These are phyloP conservation scores for Myxozyma sirexii DNA, from an alignment of 805 yeast genomes.

Conservation along the genomic window DNA sequence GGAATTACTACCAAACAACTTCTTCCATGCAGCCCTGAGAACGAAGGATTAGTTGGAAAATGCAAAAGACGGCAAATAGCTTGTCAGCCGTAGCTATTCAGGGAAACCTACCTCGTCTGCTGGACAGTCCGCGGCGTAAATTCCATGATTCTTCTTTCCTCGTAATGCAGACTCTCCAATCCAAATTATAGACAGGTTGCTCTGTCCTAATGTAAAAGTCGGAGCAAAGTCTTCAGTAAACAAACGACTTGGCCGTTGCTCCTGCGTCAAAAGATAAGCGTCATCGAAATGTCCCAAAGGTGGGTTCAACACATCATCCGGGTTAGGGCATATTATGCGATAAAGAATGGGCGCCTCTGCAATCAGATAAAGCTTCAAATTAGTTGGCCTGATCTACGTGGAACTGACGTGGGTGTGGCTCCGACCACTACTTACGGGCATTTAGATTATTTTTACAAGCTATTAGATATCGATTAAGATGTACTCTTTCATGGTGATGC, in stretches of 20 bases:
- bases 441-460: too few species aligned
- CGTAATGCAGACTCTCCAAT: neutral
- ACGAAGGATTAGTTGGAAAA: neutral
- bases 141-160: neutral
- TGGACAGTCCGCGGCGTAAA: slow-evolving; percentile 3
- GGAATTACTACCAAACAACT: slow-evolving; percentile 10
- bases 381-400: too few species aligned
- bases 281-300: neutral
- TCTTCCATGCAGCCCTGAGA: slow-evolving; percentile 20
- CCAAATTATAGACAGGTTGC: neutral
- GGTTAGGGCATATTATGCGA: neutral
- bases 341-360: neutral
- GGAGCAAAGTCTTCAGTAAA: too few species aligned
- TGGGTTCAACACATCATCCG: neutral
- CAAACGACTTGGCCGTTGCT: too few species aligned
- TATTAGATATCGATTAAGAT: too few species aligned
- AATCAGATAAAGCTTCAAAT: too few species aligned
- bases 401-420: too few species aligned
- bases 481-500: too few species aligned
- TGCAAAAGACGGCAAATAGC: neutral
- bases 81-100: neutral
- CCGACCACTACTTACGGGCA: too few species aligned
- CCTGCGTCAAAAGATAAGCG: slow-evolving; percentile 1
- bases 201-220: neutral
- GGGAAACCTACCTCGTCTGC: slow-evolving; percentile 1